Percentiles rank a stretch among this genome's conserved stretches.
phyloP scores from a whole-genome alignment of 31 red algal genomes.

The Asparagopsis taxiformis region DNA sequence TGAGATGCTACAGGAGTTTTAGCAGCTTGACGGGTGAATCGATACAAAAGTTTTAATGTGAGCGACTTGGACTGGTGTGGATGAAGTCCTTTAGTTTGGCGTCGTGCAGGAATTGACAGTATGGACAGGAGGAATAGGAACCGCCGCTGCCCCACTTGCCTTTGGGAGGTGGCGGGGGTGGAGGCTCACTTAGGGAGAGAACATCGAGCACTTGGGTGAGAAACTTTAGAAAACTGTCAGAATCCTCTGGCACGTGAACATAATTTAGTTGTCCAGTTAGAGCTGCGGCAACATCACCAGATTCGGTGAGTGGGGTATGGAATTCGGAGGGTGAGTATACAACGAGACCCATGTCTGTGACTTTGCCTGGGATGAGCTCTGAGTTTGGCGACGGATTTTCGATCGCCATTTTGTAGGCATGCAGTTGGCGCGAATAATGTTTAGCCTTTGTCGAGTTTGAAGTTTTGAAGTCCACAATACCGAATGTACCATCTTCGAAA shows the following conservation, averaged over 20 bases:
- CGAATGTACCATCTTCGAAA: constrained; percentile 67
- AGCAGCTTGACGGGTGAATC: no score
- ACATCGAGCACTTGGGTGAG: constrained; percentile 63
- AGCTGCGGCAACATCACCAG: constrained; percentile 26
- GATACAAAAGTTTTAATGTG: no score
- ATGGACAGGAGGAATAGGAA: constrained; percentile 28
- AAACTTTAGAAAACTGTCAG: constrained; percentile 46
- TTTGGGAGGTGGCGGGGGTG: not conserved
- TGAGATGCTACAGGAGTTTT: constrained; percentile 9
- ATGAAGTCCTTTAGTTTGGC: no score
- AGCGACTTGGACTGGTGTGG: no score
- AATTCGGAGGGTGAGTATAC: constrained; percentile 61
- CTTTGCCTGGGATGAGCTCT: constrained; percentile 29
- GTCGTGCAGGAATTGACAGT: constrained; percentile 59
- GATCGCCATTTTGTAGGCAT: constrained; percentile 73
- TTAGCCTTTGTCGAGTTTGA: constrained; percentile 16
- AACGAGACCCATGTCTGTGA: constrained; percentile 72
- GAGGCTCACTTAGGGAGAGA: constrained; percentile 46
- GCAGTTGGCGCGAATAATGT: constrained; percentile 71
- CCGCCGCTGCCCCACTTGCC: constrained; percentile 3
- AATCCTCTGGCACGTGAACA: constrained; percentile 37
- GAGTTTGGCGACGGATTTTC: constrained; percentile 51
- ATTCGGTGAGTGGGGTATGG: constrained; percentile 15
- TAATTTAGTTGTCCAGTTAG: constrained; percentile 55
- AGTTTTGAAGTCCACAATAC: constrained; percentile 86